A percentile compares a stretch with the other conserved stretches of the same genome.
These are phyloP conservation scores for Stephania cephalantha DNA, from an alignment of 164 flowering plant genomes.

Conservation along the genomic window DNA sequence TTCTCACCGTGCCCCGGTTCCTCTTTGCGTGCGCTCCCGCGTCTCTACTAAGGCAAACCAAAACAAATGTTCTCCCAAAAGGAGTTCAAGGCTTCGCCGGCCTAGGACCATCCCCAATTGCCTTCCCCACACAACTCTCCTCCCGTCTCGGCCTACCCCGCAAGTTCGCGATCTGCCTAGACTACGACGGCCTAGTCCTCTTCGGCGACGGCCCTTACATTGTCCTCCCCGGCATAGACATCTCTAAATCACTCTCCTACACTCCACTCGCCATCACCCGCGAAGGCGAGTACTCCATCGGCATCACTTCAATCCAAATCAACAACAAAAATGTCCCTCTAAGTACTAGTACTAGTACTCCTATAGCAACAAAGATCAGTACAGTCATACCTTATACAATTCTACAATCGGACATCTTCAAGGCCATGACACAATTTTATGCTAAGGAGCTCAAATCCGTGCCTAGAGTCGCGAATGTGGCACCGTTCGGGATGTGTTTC, in stretches of 20 bases:
- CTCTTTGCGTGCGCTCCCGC: conserved; percentile 32
- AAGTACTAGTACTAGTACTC: not conserved
- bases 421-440: conserved; percentile 3
- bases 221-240: conserved; percentile 8
- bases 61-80: conserved; percentile 12
- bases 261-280: conserved; percentile 14
- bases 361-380: conserved; percentile 11
- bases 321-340: conserved; percentile 10
- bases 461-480: conserved; percentile 9
- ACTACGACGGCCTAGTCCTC: conserved; percentile 9
- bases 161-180: conserved; percentile 15
- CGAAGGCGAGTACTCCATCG: conserved; percentile 12
- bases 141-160: conserved; percentile 21
- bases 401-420: conserved; percentile 8
- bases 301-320: conserved; percentile 8
- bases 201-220: conserved; percentile 16
- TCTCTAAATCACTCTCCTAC: conserved; percentile 5
- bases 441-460: conserved; percentile 1
- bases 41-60: conserved; percentile 8
- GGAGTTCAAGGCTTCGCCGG: conserved; percentile 29
- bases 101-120: conserved; percentile 20
- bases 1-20: conserved; percentile 19
- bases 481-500: conserved; percentile 19
- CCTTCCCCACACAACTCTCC: conserved; percentile 27
- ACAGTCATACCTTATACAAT: conserved; percentile 12